Base-by-base conservation (phyloP, 2,329 filamentous ascomycete species). In the Sporothrix mexicana region DNA sequence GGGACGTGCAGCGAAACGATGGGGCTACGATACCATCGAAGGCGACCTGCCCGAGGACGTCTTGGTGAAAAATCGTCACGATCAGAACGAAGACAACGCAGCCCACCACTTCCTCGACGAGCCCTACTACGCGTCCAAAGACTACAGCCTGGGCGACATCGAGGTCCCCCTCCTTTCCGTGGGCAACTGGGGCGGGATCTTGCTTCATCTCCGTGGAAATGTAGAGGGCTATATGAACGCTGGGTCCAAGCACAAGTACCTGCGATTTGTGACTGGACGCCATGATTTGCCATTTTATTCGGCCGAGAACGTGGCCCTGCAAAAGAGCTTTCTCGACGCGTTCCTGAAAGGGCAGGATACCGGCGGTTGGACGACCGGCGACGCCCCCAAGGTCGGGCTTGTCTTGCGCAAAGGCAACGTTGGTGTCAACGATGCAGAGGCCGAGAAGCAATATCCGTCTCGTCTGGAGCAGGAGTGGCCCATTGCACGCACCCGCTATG, bases 241-340 rank as follows among this genome's bases (percentile, higher is more conserved):
- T 0, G 89, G 90, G 0, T 92, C 90, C 0, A 84, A 88, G 73
- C 83, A 89, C 74, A 93, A 93, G 79, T 93, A 90, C 75, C 83
- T 93, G 0, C 86, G 91, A 6, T 88, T 92, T 78, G 90, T 93
- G 77, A 90, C 87, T 0, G 91, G 91, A 1, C 85, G 91, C 0
- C 91, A 93, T 74, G 91, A 93, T 76, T 82, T 93, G 1, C 91
- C 91, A 0, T 93, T 93, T 78, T 93, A 92, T 80, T 92, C 92
- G 77, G 79, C 86, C 0, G 88, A 92, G 67, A 89, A 92, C 74
- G 90, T 92, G 0, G 88, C 91, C 74, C 76, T 93, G 0, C 91
- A 93, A 77, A 84, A 83, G 66, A 88, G 87, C 75, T 93, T 93
- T 78, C 81, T 93, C 0, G 89, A 92, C 73, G 91, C 91, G 0